Evolutionary conservation across 2,329 filamentous ascomycete species (phyloP).

Genomic region (Botrytis cinerea): DNA sequence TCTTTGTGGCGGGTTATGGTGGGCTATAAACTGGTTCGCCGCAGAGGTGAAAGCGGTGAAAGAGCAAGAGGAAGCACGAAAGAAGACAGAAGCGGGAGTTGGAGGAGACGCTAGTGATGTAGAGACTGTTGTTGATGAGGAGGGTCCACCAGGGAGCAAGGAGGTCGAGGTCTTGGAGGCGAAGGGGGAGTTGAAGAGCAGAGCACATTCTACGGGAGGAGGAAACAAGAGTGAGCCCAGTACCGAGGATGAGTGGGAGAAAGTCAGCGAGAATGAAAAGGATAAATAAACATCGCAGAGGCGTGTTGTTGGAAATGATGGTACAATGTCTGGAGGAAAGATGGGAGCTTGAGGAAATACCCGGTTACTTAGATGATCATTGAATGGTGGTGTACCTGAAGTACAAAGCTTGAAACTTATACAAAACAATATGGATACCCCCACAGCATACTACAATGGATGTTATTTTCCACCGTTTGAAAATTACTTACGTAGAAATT

Average conservation of each 20-base stretch:
- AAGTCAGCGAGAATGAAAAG: conserved; percentile 76
- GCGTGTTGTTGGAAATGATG: not conserved
- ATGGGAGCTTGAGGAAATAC: conserved; percentile 17
- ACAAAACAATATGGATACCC: conserved; percentile 15
- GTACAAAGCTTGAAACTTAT: conserved; percentile 22
- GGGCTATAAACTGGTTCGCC: conserved; percentile 96
- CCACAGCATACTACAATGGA: conserved; percentile 11
- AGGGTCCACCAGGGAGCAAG: conserved; percentile 34
- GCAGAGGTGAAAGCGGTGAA: conserved; percentile 58
- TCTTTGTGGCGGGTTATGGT: conserved; percentile 83
- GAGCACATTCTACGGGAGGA: conserved; percentile 38
- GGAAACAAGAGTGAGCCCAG: conserved; percentile 61
- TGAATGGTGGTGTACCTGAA: conserved; percentile 18
- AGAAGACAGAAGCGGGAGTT: conserved; percentile 36
- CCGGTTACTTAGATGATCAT: conserved; percentile 22
- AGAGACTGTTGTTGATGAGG: conserved; percentile 53
- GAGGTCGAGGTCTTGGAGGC: conserved; percentile 36
- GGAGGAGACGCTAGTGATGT: conserved; percentile 45
- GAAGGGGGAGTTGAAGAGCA: conserved; percentile 38
- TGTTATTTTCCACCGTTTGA: not conserved
- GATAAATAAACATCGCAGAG: conserved; percentile 46
- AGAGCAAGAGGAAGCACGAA: conserved; percentile 35
- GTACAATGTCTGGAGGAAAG: not conserved
- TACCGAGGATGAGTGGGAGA: conserved; percentile 98
- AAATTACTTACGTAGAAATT: not conserved